Percentiles rank a stretch among this genome's conserved stretches.
Conservation (phyloP, 768 basidiomycete genomes). For the Favolaschia claudopus region DNA sequence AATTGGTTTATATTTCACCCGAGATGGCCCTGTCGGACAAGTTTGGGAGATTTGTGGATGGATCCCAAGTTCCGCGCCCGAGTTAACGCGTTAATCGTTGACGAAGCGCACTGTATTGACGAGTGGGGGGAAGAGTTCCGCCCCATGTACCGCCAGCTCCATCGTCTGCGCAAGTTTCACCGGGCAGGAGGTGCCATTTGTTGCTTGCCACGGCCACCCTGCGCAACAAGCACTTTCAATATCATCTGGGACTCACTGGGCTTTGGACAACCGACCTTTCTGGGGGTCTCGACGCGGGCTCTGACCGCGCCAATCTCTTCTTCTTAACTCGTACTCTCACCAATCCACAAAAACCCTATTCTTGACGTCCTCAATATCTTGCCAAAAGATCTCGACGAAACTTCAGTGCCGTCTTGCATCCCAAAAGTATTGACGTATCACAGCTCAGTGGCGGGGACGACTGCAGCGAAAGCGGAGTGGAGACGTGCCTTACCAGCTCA, state of each 20-base stretch:
- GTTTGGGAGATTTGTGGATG: conserved; percentile 39
- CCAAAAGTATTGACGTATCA: conserved; percentile 26
- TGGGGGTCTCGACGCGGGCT: conserved; percentile 43
- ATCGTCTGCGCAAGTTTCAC: conserved; percentile 30
- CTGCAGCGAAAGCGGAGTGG: conserved; percentile 5
- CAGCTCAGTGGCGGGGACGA: conserved; percentile 11
- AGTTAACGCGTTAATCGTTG: conserved; percentile 35
- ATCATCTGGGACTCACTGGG: conserved; percentile 33
- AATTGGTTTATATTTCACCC: not conserved
- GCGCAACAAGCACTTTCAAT: conserved; percentile 32
- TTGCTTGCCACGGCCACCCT: conserved; percentile 39
- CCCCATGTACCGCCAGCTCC: conserved; percentile 32
- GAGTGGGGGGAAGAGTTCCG: conserved; percentile 42
- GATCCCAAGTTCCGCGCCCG: conserved; percentile 33
- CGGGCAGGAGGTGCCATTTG: conserved; percentile 36
- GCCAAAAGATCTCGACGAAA: conserved; percentile 11
- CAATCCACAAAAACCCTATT: conserved; percentile 22
- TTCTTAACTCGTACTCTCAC: conserved; percentile 21
- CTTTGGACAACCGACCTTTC: conserved; percentile 39
- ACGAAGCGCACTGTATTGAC: conserved; percentile 43
- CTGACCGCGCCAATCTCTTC: conserved; percentile 34
- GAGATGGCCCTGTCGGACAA: conserved; percentile 33
- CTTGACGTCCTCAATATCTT: conserved; percentile 29
- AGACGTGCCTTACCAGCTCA: conserved; percentile 25
- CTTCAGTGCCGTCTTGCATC: conserved; percentile 14